These are phyloP conservation scores for Hippophae tibetana DNA, from an alignment of 306 rosid genomes.

Conservation along the genomic window DNA sequence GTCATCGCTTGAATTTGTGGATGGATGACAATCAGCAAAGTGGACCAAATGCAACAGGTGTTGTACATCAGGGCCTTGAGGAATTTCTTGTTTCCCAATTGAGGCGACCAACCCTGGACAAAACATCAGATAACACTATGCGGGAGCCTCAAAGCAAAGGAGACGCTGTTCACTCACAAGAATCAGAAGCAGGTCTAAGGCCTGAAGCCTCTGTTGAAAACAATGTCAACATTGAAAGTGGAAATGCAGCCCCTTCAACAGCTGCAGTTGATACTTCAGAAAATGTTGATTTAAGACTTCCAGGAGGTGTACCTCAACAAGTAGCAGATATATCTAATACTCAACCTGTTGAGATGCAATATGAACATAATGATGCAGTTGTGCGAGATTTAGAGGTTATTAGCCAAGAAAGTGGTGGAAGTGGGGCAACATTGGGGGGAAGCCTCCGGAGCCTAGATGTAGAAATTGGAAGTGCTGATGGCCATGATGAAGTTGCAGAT, in stretches of 20 bases:
- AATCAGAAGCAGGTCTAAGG: constrained; percentile 38
- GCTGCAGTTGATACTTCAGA: constrained; percentile 25
- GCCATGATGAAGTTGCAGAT: constrained; percentile 90
- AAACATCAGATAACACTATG: constrained; percentile 39
- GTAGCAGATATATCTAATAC: constrained; percentile 33
- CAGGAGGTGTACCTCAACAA: constrained; percentile 40
- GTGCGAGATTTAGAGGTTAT: constrained; percentile 92
- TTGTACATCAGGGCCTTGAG: constrained; percentile 80
- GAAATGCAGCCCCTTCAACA: constrained; percentile 20
- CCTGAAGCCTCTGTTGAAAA: constrained; percentile 44
- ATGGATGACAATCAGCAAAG: constrained; percentile 62
- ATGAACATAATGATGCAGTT: constrained; percentile 65
- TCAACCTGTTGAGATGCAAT: constrained; percentile 76
- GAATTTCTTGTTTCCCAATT: constrained; percentile 81
- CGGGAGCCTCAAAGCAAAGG: constrained; percentile 39
- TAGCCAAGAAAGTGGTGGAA: constrained; percentile 95
- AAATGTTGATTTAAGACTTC: constrained; percentile 36
- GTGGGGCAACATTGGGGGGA: constrained; percentile 97
- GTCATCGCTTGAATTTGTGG: constrained; percentile 84
- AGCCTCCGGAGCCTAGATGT: constrained; percentile 96
- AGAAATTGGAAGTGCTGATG: constrained; percentile 96
- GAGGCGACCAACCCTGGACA: constrained; percentile 60
- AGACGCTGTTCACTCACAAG: constrained; percentile 38
- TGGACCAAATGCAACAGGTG: constrained; percentile 56
- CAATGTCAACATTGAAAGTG: constrained; percentile 37